phyloP scores from a whole-genome alignment of 1,139 yeast species.

The Sugiyamaella sp. region DNA sequence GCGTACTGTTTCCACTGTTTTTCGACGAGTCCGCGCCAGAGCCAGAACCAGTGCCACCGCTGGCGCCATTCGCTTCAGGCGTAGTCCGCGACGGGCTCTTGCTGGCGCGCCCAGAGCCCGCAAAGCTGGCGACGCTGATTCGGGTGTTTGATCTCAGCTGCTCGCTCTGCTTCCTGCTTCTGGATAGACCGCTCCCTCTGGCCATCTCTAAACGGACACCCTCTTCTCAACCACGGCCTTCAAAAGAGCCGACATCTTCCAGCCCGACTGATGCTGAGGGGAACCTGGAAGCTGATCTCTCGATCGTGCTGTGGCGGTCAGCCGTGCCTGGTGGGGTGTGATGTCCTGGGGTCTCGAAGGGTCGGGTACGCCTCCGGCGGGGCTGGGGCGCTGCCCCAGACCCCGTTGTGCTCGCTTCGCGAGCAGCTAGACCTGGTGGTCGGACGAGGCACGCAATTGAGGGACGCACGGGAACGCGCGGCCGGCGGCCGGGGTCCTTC shows the following conservation, averaged over 20 bases:
- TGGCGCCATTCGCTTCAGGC: neutral
- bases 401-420: neutral
- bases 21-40: neutral
- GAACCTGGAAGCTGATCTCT: no score
- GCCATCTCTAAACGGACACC: no score
- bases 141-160: conserved; percentile 4
- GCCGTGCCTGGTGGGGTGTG: no score
- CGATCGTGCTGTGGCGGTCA: no score
- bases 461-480: no score
- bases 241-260: no score
- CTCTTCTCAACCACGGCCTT: no score
- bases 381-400: neutral
- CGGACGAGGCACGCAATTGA: no score
- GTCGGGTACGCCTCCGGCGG: neutral
- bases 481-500: no score
- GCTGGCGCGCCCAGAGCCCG: neutral
- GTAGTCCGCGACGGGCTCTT: conserved; percentile 1
- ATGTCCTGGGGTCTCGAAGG: neutral
- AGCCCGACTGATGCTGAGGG: no score
- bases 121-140: neutral
- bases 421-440: no score
- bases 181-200: conserved; percentile 3
- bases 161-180: conserved; percentile 1
- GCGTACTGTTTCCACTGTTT: neutral
- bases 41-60: neutral